Base-by-base conservation (phyloP, 768 basidiomycete species). In the Coprinopsis cinerea region DNA sequence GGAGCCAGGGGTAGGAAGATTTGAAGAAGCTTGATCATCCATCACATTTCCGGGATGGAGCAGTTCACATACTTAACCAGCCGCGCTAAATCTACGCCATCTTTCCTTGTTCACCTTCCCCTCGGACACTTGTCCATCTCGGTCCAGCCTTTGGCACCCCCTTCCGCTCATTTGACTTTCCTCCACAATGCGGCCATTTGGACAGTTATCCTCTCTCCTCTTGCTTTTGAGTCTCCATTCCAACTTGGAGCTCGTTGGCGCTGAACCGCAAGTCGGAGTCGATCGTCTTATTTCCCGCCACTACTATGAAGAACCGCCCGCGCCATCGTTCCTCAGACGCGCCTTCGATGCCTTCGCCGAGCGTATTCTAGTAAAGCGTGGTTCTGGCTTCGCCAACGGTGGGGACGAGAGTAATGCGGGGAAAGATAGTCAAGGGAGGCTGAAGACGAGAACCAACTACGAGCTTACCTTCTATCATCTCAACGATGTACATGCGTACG, bases 401-500 rank as follows among this genome's bases (percentile, higher is more conserved):
- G 46, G 56, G 10, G 45, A 37, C 13, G 11, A 7, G 13, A 22
- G 18, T 13, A 60, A 58, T 37, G 47, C 51, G n/a, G 59, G 59
- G n/a, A 59, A 58, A 36, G 58, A 55, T 22, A 24, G 42, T 4
- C 49, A 51, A 25, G 55, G 61, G 2, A 51, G 53, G 28, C 52
- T 50, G 25, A 58, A 47, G 44, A 54, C 57, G 28, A 52, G 50
- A 23, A 18, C 22, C 27, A 59, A 59, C 49, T 64, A 60, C 32
- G 56, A 59, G 37, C 49, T 66, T 6, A 60, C 65, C 22, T 63
- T 74, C 45, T 65, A 71, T 49, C 74, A 74, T 53, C 56, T 70
- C 45, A 76, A 74, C 56, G 71, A 73, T 55, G 67, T 74, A 15
- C 71, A 73, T 52, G 70, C 71, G 53, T 62, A 48, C 44, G 62